Percentiles rank a stretch among this genome's conserved stretches.
These are phyloP conservation scores for Parastagonospora nodorum DNA, from an alignment of 2,329 filamentous ascomycete genomes.

Conservation along the genomic window DNA sequence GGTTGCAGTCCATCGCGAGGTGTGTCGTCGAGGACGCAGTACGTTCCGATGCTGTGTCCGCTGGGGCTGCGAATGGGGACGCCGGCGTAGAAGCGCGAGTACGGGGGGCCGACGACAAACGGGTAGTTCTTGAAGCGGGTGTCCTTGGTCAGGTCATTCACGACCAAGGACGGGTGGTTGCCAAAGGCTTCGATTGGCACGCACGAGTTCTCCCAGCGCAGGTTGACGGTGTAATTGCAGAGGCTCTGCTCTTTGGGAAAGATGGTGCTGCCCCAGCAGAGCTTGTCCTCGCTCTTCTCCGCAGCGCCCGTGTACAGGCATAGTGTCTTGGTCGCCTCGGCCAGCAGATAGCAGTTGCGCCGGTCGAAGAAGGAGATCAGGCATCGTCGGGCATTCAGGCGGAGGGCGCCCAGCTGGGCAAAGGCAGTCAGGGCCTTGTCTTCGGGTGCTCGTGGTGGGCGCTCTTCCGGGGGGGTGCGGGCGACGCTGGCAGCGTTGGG, in stretches of 20 bases:
- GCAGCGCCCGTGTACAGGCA: constrained; percentile 35
- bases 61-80: constrained; percentile 65
- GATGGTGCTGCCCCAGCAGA: constrained; percentile 41
- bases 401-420: constrained; percentile 46
- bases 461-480: constrained; percentile 10
- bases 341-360: constrained; percentile 43
- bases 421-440: constrained; percentile 46
- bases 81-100: constrained; percentile 58
- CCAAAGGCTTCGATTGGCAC: constrained; percentile 20
- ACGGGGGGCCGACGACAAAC: constrained; percentile 39
- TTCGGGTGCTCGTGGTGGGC: constrained; percentile 26
- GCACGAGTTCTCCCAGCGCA: constrained; percentile 19
- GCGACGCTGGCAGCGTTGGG: constrained; percentile 14
- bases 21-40: constrained; percentile 64
- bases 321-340: constrained; percentile 40
- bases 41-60: constrained; percentile 64
- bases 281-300: constrained; percentile 30
- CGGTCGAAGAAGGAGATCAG: constrained; percentile 48
- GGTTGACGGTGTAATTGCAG: constrained; percentile 41
- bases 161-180: constrained; percentile 34
- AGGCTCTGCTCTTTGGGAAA: constrained; percentile 42
- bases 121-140: constrained; percentile 46
- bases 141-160: constrained; percentile 40
- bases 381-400: constrained; percentile 42
- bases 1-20: constrained; percentile 57